These are phyloP conservation scores for Hyphodiscus sp. DNA, from an alignment of 2,329 filamentous ascomycete genomes.

Conservation along the genomic window DNA sequence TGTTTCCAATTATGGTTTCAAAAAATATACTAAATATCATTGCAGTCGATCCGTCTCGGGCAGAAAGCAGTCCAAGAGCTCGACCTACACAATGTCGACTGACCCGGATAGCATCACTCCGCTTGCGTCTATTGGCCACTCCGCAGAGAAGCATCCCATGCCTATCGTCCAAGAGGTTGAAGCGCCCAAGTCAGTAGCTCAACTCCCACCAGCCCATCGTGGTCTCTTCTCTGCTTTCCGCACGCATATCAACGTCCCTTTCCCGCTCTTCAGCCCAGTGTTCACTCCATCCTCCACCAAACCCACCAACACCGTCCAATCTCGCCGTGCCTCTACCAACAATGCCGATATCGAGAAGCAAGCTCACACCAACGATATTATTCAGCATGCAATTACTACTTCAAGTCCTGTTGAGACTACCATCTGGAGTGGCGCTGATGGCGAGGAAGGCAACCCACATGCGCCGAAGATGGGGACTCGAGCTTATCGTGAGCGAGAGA, in stretches of 20 bases:
- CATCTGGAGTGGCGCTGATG: constrained; percentile 5
- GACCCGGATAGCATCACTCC: neutral
- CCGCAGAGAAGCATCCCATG: neutral
- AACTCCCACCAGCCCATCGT: neutral
- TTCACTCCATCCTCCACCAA: constrained; percentile 5
- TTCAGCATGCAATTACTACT: neutral
- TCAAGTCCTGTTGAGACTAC: neutral
- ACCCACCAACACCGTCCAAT: neutral
- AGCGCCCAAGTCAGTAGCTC: neutral
- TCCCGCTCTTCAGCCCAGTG: constrained; percentile 12
- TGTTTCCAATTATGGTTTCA: neutral
- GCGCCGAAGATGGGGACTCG: constrained; percentile 17
- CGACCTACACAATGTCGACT: neutral
- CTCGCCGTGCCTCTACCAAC: neutral
- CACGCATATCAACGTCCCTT: constrained; percentile 19
- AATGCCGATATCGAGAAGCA: neutral
- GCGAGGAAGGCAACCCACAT: neutral
- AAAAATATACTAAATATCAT: neutral
- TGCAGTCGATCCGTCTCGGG: neutral
- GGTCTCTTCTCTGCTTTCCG: constrained; percentile 16
- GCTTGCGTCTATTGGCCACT: neutral
- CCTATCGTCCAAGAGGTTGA: neutral
- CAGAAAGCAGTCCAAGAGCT: neutral
- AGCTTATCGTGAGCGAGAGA: constrained; percentile 20
- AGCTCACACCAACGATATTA: neutral